phyloP scores from a whole-genome alignment of 768 basidiomycete species.

The Ephemerocybe angulata region DNA sequence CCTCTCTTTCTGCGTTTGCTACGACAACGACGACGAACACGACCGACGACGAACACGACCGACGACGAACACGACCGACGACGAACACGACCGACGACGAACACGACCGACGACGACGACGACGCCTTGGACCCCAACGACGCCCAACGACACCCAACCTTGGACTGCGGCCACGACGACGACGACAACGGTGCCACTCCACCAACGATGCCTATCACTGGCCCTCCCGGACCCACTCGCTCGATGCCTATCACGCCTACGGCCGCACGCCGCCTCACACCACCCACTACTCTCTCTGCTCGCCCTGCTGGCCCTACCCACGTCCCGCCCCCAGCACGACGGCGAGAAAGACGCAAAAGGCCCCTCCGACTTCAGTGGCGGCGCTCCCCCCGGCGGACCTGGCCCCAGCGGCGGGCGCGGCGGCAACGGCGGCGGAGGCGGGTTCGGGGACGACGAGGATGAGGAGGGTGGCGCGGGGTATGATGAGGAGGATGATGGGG shows the following conservation, averaged over 20 bases:
- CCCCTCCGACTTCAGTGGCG: slow-evolving; percentile 44
- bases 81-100: too few relatives aligned
- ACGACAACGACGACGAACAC: background rate
- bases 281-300: background rate
- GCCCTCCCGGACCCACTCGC: too few relatives aligned
- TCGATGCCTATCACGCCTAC: too few relatives aligned
- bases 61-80: too few relatives aligned
- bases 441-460: slow-evolving; percentile 40
- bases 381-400: slow-evolving; percentile 9
- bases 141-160: too few relatives aligned
- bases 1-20: background rate
- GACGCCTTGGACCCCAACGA: too few relatives aligned
- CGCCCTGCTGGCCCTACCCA: slow-evolving; percentile 11
- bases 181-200: too few relatives aligned
- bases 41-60: background rate
- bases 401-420: background rate
- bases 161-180: too few relatives aligned
- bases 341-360: slow-evolving; percentile 48
- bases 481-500: slow-evolving; percentile 41
- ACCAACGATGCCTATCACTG: too few relatives aligned
- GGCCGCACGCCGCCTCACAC: too few relatives aligned
- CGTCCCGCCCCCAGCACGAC: slow-evolving; percentile 34
- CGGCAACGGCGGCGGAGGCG: slow-evolving; percentile 34
- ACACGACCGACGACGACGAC: too few relatives aligned
- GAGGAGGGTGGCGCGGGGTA: slow-evolving; percentile 33